These are phyloP conservation scores for Jimgerdemannia lactiflua DNA, from an alignment of 192 early-diverging fungal genomes.

Conservation along the genomic window DNA sequence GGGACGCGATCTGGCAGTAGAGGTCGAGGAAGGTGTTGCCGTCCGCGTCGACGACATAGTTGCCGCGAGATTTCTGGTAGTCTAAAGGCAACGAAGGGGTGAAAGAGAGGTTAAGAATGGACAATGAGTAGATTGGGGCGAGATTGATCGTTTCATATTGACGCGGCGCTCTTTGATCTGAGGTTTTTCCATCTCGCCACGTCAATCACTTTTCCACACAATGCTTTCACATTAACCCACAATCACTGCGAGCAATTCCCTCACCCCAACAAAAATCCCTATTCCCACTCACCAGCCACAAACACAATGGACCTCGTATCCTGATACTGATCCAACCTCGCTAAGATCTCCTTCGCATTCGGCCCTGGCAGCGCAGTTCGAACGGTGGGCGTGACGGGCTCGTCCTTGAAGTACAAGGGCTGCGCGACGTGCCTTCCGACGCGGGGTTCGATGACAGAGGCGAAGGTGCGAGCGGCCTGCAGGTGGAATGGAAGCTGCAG, in stretches of 20 bases:
- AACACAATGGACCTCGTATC: conserved; percentile 66
- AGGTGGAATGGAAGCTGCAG: no score
- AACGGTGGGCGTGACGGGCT: conserved; percentile 55
- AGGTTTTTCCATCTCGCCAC: not conserved
- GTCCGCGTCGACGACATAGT: conserved; percentile 73
- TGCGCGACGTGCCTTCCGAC: not conserved
- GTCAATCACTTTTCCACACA: no score
- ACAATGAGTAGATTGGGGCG: not conserved
- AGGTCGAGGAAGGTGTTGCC: conserved; percentile 68
- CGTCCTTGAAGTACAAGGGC: conserved; percentile 33
- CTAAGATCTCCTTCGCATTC: conserved; percentile 44
- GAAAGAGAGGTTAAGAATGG: not conserved
- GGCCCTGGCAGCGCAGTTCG: conserved; percentile 61
- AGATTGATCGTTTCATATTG: conserved; percentile 2
- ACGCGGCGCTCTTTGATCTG: no score
- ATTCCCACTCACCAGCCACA: conserved; percentile 38
- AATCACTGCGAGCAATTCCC: not conserved
- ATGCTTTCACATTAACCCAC: not conserved
- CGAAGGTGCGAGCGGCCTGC: not conserved
- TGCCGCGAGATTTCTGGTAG: conserved; percentile 62
- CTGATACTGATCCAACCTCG: conserved; percentile 50
- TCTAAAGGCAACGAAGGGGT: conserved; percentile 31
- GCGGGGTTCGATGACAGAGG: not conserved
- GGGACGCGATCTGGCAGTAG: conserved; percentile 71
- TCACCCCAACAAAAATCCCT: not conserved